phyloP scores from a whole-genome alignment of 2,329 filamentous ascomycete species.

The Aschersonia sp. region DNA sequence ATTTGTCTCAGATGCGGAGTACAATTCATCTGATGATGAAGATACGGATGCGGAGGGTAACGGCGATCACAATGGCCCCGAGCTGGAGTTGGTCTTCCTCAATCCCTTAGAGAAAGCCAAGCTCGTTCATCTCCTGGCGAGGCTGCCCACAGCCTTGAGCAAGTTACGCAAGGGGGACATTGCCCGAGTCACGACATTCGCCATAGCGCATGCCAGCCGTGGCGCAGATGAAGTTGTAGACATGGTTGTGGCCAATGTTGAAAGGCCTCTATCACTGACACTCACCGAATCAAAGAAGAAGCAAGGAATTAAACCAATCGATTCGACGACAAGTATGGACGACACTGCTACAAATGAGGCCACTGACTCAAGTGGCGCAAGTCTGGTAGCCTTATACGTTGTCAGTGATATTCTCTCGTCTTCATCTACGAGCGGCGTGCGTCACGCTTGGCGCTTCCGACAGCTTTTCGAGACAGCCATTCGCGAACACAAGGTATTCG shows the following conservation, averaged over 20 bases:
- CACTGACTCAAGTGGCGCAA: conserved; percentile 54
- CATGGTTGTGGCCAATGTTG: conserved; percentile 70
- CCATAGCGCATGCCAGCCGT: conserved; percentile 70
- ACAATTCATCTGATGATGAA: conserved; percentile 77
- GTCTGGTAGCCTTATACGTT: conserved; percentile 69
- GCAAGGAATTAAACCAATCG: conserved; percentile 19
- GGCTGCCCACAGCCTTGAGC: conserved; percentile 61
- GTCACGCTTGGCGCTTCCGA: conserved; percentile 77
- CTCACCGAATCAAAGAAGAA: conserved; percentile 48
- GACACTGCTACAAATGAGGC: conserved; percentile 24
- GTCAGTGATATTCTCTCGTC: conserved; percentile 66
- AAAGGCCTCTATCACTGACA: conserved; percentile 60
- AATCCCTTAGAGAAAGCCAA: conserved; percentile 75
- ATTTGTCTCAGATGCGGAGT: conserved; percentile 71
- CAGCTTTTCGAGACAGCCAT: conserved; percentile 65
- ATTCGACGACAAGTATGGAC: conserved; percentile 13
- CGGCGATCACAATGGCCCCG: conserved; percentile 28
- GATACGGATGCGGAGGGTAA: conserved; percentile 47
- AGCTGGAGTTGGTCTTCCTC: conserved; percentile 49
- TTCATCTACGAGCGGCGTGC: conserved; percentile 59
- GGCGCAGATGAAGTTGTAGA: conserved; percentile 88
- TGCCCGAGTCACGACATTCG: conserved; percentile 73
- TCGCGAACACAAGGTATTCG: conserved; percentile 54
- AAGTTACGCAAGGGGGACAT: conserved; percentile 74
- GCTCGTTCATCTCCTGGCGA: conserved; percentile 68